These are phyloP conservation scores for Hyphopichia burtonii DNA, from an alignment of 1,139 yeast species.

Conservation along the genomic window DNA sequence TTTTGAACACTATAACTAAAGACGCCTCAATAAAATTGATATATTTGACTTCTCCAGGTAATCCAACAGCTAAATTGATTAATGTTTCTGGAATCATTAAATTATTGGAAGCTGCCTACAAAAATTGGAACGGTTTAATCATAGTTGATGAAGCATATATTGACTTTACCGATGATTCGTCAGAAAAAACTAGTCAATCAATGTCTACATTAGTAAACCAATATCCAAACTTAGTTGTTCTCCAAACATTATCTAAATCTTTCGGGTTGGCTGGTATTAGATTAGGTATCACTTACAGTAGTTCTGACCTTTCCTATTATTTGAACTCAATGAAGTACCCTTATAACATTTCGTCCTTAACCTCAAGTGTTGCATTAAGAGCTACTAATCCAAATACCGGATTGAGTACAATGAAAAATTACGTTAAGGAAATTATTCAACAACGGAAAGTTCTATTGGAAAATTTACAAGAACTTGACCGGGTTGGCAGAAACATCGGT, in stretches of 20 bases:
- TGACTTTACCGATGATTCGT: constrained; percentile 58
- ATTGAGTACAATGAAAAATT: constrained; percentile 55
- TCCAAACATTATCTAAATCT: constrained; percentile 91
- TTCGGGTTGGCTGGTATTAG: constrained; percentile 96
- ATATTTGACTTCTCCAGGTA: constrained; percentile 97
- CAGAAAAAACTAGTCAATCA: constrained; percentile 43
- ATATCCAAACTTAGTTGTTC: constrained; percentile 79
- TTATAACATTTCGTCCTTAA: constrained; percentile 82
- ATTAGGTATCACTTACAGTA: constrained; percentile 75
- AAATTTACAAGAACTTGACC: constrained; percentile 51
- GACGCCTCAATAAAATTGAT: constrained; percentile 70
- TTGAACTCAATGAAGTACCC: constrained; percentile 94
- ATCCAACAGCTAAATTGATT: constrained; percentile 81
- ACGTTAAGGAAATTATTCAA: constrained; percentile 47
- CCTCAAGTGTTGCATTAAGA: constrained; percentile 72
- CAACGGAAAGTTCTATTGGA: constrained; percentile 58
- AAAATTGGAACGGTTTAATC: constrained; percentile 71
- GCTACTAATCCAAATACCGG: constrained; percentile 62
- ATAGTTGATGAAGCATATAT: constrained; percentile 95
- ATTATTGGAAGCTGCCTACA: constrained; percentile 44
- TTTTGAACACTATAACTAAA: constrained; percentile 47
- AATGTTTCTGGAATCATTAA: constrained; percentile 47
- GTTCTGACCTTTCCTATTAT: constrained; percentile 56
- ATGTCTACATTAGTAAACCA: constrained; percentile 78
- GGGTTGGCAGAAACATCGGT: constrained; percentile 76